Conservation (phyloP, 2,329 filamentous ascomycete genomes). For the Penicillium sp. region DNA sequence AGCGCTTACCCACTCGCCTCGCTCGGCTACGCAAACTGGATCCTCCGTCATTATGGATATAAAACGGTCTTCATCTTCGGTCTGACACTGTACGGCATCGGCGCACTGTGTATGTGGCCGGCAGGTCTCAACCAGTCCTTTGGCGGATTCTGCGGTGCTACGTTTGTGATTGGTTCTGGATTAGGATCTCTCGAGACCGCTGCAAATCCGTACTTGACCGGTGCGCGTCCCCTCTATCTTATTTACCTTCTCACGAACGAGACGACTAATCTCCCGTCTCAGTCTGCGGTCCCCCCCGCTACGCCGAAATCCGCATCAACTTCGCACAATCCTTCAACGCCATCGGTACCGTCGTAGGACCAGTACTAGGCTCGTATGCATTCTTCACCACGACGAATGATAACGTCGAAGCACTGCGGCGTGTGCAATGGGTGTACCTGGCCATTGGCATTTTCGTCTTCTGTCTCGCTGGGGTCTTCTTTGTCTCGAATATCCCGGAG, state of each 20-base stretch:
- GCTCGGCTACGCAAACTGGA: conserved; percentile 58
- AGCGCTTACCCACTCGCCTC: conserved; percentile 59
- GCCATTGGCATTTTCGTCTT: conserved; percentile 75
- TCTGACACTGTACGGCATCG: conserved; percentile 68
- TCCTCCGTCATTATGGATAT: conserved; percentile 75
- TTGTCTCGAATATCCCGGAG: conserved; percentile 69
- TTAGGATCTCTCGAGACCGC: conserved; percentile 76
- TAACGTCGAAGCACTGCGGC: conserved; percentile 61
- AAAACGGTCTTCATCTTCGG: conserved; percentile 79
- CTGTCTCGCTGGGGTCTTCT: conserved; percentile 67
- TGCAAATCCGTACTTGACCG: conserved; percentile 74
- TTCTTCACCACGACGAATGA: conserved; percentile 69
- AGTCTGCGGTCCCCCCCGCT: conserved; percentile 74
- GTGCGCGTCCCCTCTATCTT: conserved; percentile 30
- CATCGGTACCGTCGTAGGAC: conserved; percentile 73
- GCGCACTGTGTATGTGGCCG: conserved; percentile 84
- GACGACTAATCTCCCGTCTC: conserved; percentile 21
- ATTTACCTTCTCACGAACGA: conserved; percentile 16
- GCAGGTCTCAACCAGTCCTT: conserved; percentile 74
- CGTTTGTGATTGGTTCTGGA: conserved; percentile 75
- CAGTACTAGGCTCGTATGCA: conserved; percentile 71
- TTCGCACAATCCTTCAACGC: conserved; percentile 78
- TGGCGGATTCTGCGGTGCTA: conserved; percentile 70
- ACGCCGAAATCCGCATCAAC: conserved; percentile 76
- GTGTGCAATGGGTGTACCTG: conserved; percentile 81